Percentiles rank a stretch among this genome's conserved stretches.
Conservation (phyloP, 2,329 filamentous ascomycete genomes). For the Blastomyces silverae region DNA sequence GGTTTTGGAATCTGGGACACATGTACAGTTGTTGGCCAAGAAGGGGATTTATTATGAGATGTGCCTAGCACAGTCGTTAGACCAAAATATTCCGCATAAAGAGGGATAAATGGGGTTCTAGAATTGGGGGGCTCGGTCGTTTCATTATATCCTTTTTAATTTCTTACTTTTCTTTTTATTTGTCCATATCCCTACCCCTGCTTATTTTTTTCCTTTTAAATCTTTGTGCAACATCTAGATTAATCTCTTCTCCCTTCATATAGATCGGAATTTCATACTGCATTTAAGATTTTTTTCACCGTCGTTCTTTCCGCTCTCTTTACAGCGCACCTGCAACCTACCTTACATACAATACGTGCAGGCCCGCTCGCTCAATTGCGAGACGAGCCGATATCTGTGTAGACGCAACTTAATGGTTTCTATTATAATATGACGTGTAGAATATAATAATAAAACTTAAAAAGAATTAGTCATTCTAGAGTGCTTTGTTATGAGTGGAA, state of each 20-base stretch:
- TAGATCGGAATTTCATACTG: not conserved
- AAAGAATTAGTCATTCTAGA: not conserved
- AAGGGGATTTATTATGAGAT: constrained; percentile 32
- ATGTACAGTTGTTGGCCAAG: constrained; percentile 33
- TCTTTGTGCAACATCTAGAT: not conserved
- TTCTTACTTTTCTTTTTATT: not conserved
- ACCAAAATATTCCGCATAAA: constrained; percentile 13
- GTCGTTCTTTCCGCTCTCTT: not conserved
- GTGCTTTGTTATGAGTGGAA: not conserved
- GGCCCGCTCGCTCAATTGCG: not conserved
- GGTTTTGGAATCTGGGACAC: constrained; percentile 38
- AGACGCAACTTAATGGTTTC: not conserved
- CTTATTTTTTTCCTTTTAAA: not conserved
- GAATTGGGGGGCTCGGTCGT: not conserved
- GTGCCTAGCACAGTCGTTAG: constrained; percentile 24
- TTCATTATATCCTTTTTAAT: not conserved
- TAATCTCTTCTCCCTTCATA: not conserved
- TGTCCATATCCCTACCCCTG: not conserved
- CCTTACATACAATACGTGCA: not conserved
- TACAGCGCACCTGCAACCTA: not conserved
- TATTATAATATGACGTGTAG: not conserved
- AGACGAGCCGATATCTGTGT: not conserved
- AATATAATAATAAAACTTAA: not conserved
- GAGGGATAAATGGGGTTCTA: not conserved
- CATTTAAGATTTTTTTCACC: not conserved